Conservation (phyloP, 306 rosid genomes). For the Acacia crassicarpa region DNA sequence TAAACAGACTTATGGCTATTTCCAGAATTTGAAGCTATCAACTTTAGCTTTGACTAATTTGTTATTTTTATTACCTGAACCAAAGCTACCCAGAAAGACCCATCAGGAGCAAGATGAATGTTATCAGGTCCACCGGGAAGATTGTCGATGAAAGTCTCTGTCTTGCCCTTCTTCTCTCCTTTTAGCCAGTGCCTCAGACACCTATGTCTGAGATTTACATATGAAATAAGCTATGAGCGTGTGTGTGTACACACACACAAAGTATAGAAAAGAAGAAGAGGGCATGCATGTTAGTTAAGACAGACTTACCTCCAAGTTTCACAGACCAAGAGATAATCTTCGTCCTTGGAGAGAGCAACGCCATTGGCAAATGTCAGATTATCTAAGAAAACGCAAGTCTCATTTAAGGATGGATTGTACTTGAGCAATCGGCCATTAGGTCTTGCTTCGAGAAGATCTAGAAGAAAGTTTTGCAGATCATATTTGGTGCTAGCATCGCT, state of each 20-base stretch:
- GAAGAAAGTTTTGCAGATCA: constrained; percentile 44
- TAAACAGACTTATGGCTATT: too few species aligned
- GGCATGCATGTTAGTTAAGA: neutral
- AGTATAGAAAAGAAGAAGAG: neutral
- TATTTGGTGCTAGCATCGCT: constrained; percentile 56
- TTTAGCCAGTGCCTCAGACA: constrained; percentile 46
- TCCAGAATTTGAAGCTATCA: too few species aligned
- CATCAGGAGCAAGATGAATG: constrained; percentile 55
- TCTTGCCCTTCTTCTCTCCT: constrained; percentile 48
- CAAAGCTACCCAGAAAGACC: constrained; percentile 55
- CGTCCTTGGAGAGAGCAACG: constrained; percentile 63
- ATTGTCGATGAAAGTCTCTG: constrained; percentile 48
- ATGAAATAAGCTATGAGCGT: neutral
- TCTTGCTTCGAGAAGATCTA: constrained; percentile 62
- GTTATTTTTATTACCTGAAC: constrained; percentile 21
- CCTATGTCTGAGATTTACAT: constrained; percentile 40
- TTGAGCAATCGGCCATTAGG: constrained; percentile 74
- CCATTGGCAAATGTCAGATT: constrained; percentile 66
- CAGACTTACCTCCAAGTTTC: constrained; percentile 49
- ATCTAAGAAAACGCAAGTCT: constrained; percentile 45
- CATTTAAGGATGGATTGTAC: constrained; percentile 47
- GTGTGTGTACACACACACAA: neutral
- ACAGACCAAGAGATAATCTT: constrained; percentile 45
- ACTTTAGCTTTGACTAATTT: neutral
- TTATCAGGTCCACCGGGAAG: constrained; percentile 66